A percentile compares a stretch with the other conserved stretches of the same genome.
Conservation (phyloP, 805 yeast genomes). For the Lachancea sp. region DNA sequence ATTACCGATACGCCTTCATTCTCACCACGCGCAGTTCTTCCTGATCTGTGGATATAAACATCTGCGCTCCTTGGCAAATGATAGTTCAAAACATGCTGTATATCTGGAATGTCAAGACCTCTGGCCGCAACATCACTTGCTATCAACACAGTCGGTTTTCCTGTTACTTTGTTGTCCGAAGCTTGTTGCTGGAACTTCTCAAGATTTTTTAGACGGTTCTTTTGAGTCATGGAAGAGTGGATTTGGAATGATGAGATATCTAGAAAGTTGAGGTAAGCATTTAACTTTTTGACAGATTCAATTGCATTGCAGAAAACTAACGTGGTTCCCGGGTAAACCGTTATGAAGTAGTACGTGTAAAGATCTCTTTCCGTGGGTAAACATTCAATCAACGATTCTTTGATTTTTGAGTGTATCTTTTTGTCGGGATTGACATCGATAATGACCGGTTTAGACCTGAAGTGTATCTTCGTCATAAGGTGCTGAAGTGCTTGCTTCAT, state of each 20-base stretch:
- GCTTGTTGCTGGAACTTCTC: constrained; percentile 67
- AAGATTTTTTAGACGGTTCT: constrained; percentile 77
- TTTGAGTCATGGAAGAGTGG: constrained; percentile 93
- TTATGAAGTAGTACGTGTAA: constrained; percentile 77
- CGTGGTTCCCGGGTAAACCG: constrained; percentile 83
- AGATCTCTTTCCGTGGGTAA: constrained; percentile 85
- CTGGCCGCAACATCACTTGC: constrained; percentile 99
- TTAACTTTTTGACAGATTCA: constrained; percentile 83
- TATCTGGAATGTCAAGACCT: constrained; percentile 87
- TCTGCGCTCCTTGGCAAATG: constrained; percentile 94
- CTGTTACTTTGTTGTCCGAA: constrained; percentile 33
- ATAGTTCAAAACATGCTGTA: constrained; percentile 92
- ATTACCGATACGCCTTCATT: constrained; percentile 89
- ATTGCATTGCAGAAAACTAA: constrained; percentile 92
- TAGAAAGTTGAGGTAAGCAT: constrained; percentile 65
- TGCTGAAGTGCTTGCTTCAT: constrained; percentile 58
- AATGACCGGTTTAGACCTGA: constrained; percentile 62
- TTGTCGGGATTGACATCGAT: constrained; percentile 86
- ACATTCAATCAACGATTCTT: constrained; percentile 88
- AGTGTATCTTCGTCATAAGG: constrained; percentile 61
- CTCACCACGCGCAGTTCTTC: constrained; percentile 98
- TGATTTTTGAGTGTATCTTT: constrained; percentile 63
- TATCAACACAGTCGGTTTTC: constrained; percentile 59
- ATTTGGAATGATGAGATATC: constrained; percentile 65
- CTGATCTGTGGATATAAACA: constrained; percentile 90